Evolutionary conservation across 108 stramenopile species (phyloP), one percentile per base, ranked within the genome.

Genomic region (Fragilariopsis cylindrus): DNA sequence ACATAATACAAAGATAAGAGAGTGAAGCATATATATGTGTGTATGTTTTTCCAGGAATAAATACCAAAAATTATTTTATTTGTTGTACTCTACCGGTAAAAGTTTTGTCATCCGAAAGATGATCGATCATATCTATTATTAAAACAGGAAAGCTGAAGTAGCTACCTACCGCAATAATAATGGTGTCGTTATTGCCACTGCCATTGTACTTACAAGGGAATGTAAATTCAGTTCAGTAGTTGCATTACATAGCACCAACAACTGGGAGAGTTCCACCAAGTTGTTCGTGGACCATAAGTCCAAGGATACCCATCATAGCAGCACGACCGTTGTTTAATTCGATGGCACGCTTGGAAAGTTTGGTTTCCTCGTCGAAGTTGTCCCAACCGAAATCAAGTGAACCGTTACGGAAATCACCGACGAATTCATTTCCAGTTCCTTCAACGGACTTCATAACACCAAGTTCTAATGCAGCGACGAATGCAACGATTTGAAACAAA

Each of bases 271-370:
- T 45, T 57, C 76, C 86, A 72, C 83, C 88, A 30, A 90, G 76
- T 76, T 88, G 85, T 82, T 91, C 92, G 84, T 93, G 92, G 48
- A 94, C 78, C 87, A 96, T 90, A 57, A 93, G 78, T 11, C 81
- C 95, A 70, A 96, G 88, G 81, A 96, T 92, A 57, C 92, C 95
- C 89, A 96, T 91, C 81, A 81, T 79, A 47, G 94, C 94, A 13
- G 91, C 91, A 70, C 94, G 90, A 52, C 94, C 94, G 68, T 95
- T 86, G 88, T 96, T 96, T 48, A 96, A 76, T 82, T 96, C 95
- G 74, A 94, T 93, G 70, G 90, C 90, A 57, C 90, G 84, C 92
- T 96, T 93, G 50, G 41, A 47, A 6, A 78, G 74, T 87, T 92
- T 81, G 76, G 80, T 77, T 74, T 89, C 85, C 12, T 78, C 83